phyloP scores from a whole-genome alignment of 2,329 filamentous ascomycete species.

The Myriosclerotinia curreyana region DNA sequence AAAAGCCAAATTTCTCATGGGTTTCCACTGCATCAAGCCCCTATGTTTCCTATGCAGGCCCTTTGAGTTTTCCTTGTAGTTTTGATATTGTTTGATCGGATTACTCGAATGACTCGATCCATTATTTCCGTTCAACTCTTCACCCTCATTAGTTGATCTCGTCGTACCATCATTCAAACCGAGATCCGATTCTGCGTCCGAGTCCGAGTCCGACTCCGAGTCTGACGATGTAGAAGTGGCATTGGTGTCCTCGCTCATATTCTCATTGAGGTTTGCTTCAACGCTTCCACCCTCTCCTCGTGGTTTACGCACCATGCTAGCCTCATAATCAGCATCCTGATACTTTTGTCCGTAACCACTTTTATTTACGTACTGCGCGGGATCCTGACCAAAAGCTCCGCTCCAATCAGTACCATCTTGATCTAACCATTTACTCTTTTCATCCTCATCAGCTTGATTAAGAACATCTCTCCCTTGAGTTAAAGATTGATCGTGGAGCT shows the following conservation, averaged over 20 bases:
- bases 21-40: conserved; percentile 93
- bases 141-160: conserved; percentile 10
- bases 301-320: conserved; percentile 19
- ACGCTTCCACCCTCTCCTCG: conserved; percentile 12
- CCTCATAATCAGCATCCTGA: conserved; percentile 24
- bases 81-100: conserved; percentile 56
- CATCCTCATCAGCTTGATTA: conserved; percentile 65
- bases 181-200: conserved; percentile 45
- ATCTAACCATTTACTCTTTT: conserved; percentile 73
- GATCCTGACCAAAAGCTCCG: conserved; percentile 79
- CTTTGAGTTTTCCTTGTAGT: conserved; percentile 65
- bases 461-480: conserved; percentile 78
- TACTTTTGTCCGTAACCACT: conserved; percentile 15
- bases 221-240: conserved; percentile 25
- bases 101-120: conserved; percentile 43
- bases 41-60: conserved; percentile 82
- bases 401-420: conserved; percentile 84
- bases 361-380: conserved; percentile 42
- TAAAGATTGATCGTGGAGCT: conserved; percentile 78
- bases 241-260: conserved; percentile 24
- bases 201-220: conserved; percentile 28
- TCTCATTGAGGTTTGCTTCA: conserved; percentile 37
- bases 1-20: conserved; percentile 80
- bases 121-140: conserved; percentile 2
- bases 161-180: conserved; percentile 55